phyloP scores from a whole-genome alignment of 148 eudicot genomes.

The Rhododendron henanense region DNA sequence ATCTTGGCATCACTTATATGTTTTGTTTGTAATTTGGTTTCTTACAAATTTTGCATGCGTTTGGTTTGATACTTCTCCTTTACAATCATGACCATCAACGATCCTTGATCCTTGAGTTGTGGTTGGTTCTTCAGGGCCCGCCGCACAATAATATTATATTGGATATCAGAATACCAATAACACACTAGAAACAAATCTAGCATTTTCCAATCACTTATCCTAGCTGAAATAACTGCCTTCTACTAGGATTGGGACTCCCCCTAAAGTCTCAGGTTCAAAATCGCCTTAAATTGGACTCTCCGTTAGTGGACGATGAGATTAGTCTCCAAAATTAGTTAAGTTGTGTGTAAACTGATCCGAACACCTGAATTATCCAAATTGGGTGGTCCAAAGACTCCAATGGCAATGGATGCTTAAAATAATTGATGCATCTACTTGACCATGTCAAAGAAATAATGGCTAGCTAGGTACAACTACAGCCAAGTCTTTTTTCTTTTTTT shows the following conservation, averaged over 20 bases:
- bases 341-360: not conserved
- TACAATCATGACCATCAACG: too few species aligned
- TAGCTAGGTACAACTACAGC: not conserved
- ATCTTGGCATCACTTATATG: not conserved
- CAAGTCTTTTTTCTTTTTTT: not conserved
- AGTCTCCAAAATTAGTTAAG: too few species aligned
- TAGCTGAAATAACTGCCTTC: not conserved
- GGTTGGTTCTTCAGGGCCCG: too few species aligned
- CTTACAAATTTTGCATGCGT: too few species aligned
- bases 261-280: not conserved
- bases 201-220: not conserved
- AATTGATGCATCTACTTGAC: constrained; percentile 2
- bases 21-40: too few species aligned
- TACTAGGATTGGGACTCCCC: too few species aligned
- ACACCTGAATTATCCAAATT: not conserved
- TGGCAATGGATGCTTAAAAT: not conserved
- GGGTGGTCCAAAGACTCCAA: not conserved
- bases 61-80: too few species aligned
- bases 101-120: too few species aligned
- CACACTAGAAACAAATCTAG: too few species aligned
- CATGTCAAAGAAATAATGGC: not conserved
- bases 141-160: too few species aligned
- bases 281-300: too few species aligned
- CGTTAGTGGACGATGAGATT: too few species aligned
- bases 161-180: not conserved